These are phyloP conservation scores for Candida ponderosae DNA, from an alignment of 805 yeast genomes.

Conservation along the genomic window DNA sequence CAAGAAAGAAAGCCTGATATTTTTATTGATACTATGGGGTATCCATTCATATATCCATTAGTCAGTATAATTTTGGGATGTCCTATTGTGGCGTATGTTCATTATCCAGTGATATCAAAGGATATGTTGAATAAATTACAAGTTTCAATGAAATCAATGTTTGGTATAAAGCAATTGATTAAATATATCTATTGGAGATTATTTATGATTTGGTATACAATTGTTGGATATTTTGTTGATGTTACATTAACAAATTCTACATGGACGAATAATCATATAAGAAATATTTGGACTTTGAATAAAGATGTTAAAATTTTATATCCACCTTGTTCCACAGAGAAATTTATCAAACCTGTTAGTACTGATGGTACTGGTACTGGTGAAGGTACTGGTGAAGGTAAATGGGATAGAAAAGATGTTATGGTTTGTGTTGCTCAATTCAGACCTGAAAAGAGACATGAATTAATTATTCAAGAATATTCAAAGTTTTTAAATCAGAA, in stretches of 20 bases:
- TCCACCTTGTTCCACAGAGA: conserved; percentile 86
- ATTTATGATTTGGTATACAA: conserved; percentile 55
- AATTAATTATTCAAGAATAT: conserved; percentile 58
- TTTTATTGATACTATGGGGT: conserved; percentile 93
- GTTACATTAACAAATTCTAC: conserved; percentile 74
- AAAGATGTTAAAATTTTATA: conserved; percentile 46
- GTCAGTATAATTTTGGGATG: conserved; percentile 48
- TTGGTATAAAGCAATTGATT: conserved; percentile 19
- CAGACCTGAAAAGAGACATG: conserved; percentile 91
- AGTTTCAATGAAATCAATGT: conserved; percentile 15
- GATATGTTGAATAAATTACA: conserved; percentile 74
- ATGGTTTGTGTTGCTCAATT: conserved; percentile 69
- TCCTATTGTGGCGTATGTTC: conserved; percentile 87
- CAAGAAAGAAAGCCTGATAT: conserved; percentile 71
- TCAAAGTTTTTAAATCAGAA: conserved; percentile 35
- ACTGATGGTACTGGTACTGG: too few species aligned
- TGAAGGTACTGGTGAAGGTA: conserved; percentile 11
- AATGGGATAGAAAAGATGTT: conserved; percentile 25
- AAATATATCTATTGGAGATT: conserved; percentile 65
- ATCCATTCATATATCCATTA: conserved; percentile 77
- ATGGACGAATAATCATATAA: conserved; percentile 83
- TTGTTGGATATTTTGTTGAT: conserved; percentile 59
- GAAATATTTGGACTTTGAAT: conserved; percentile 50
- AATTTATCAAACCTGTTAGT: conserved; percentile 23
- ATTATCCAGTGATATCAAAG: conserved; percentile 82